These are phyloP conservation scores for Lactarius indigo DNA, from an alignment of 768 basidiomycete species.

Conservation along the genomic window DNA sequence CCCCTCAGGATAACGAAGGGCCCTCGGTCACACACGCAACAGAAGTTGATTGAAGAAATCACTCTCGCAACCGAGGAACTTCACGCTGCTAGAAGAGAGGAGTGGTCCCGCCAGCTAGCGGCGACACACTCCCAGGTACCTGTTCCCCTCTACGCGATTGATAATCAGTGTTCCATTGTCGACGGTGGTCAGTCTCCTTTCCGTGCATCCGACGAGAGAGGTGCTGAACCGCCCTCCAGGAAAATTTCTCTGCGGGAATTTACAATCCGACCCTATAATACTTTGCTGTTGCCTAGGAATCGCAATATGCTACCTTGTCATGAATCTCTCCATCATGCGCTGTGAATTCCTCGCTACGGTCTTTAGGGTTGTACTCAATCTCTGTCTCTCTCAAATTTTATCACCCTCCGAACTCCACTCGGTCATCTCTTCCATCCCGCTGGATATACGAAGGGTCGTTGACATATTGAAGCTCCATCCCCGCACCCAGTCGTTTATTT, in stretches of 20 bases:
- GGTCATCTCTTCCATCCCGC: background rate
- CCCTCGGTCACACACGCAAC: background rate
- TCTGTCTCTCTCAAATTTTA: background rate
- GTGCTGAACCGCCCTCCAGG: background rate
- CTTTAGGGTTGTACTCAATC: background rate
- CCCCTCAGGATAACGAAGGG: background rate
- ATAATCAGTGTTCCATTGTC: background rate
- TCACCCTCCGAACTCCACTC: background rate
- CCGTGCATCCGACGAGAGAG: too few species aligned
- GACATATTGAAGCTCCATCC: background rate
- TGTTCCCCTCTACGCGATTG: background rate
- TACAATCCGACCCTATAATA: background rate
- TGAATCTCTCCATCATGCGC: background rate
- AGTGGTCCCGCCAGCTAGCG: background rate
- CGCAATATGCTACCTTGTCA: background rate
- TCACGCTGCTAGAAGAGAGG: background rate
- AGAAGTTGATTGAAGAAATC: background rate
- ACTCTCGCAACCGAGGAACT: background rate
- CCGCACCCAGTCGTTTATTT: background rate
- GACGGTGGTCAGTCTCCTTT: background rate
- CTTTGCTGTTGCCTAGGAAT: background rate
- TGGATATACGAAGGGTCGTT: background rate
- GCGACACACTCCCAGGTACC: background rate
- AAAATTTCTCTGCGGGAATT: background rate
- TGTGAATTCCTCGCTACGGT: background rate